Percentiles rank a stretch among this genome's conserved stretches.
Evolutionary conservation across 257 asterid species (phyloP).

Genomic region (Solanum chilense): DNA sequence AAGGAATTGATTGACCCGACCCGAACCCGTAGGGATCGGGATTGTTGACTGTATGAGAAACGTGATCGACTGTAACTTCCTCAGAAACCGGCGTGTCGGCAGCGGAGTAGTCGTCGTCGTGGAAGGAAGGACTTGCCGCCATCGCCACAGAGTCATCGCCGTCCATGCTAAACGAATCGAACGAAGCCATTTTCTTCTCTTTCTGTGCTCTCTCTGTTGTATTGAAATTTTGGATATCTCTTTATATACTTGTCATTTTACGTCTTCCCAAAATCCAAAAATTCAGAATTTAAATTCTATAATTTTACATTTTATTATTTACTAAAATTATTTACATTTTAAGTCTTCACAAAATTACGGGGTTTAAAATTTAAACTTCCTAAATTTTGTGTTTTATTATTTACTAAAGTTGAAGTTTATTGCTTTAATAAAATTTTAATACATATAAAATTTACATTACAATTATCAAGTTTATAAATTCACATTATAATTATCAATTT

Average conservation of each 20-base stretch:
- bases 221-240: not conserved
- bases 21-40: not conserved
- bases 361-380: too few species aligned
- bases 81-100: not conserved
- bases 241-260: not conserved
- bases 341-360: too few species aligned
- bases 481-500: rapidly evolving
- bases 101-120: not conserved
- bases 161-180: not conserved
- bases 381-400: too few species aligned
- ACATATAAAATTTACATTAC: too few species aligned
- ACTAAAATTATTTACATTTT: too few species aligned
- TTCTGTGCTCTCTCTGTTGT: not conserved
- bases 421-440: too few species aligned
- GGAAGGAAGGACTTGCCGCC: not conserved
- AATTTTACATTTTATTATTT: too few species aligned
- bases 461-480: too few species aligned
- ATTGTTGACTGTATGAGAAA: not conserved
- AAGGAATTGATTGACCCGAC: not conserved
- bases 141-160: not conserved
- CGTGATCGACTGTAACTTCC: not conserved
- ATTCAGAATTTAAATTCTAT: not conserved
- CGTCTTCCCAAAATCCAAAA: rapidly evolving
- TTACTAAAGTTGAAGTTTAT: too few species aligned
- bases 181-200: not conserved